Conservation (phyloP, 179 eudicot genomes). For the Drosera spatulata region DNA sequence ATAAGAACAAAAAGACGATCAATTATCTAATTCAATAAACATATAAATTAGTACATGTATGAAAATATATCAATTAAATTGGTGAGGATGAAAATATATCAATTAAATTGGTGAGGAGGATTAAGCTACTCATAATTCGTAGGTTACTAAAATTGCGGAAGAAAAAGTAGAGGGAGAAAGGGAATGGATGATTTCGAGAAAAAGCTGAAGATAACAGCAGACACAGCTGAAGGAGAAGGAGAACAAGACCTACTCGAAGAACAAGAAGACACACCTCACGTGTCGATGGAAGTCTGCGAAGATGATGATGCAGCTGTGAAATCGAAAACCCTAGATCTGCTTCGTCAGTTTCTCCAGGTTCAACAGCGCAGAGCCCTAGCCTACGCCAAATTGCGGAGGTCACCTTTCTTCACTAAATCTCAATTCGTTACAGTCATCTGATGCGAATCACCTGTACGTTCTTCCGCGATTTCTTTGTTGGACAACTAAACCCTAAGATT, state of each 20-base stretch:
- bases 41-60: no score
- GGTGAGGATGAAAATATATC: no score
- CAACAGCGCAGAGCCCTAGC: slow-evolving; percentile 79
- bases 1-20: no score
- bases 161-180: no score
- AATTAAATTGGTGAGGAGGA: no score
- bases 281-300: not conserved
- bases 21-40: no score
- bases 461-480: not conserved
- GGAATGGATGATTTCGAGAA: slow-evolving; percentile 59
- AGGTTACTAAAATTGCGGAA: no score
- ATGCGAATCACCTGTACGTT: not conserved
- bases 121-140: no score
- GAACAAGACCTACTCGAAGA: no score
- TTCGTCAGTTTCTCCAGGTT: slow-evolving; percentile 52
- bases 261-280: no score
- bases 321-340: slow-evolving; percentile 30
- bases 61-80: no score
- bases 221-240: slow-evolving; percentile 2
- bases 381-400: slow-evolving; percentile 66
- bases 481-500: not conserved
- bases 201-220: slow-evolving; percentile 39
- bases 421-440: not conserved
- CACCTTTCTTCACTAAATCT: not conserved
- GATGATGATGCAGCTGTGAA: slow-evolving; percentile 4